Percentiles rank a stretch among this genome's conserved stretches.
These are phyloP conservation scores for Allantophomopsis cytisporea DNA, from an alignment of 2,329 filamentous ascomycete species.

Conservation along the genomic window DNA sequence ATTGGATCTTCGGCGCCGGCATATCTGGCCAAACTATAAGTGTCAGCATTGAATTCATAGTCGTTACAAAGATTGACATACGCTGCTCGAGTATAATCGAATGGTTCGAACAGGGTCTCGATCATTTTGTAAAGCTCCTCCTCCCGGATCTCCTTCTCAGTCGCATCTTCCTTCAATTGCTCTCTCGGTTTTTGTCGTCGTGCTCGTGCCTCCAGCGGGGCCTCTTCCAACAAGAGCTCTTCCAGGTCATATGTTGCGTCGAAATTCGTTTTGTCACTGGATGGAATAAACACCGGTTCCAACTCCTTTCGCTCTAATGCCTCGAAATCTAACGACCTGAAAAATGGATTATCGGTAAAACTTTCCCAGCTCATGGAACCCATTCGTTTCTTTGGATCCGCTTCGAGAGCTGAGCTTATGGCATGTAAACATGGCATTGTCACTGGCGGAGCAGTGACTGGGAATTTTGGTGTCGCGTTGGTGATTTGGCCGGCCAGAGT, in stretches of 20 bases:
- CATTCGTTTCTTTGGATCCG: conserved; percentile 67
- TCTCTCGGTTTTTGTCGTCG: conserved; percentile 89
- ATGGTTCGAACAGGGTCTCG: conserved; percentile 84
- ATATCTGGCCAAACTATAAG: conserved; percentile 14
- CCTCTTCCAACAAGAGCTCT: conserved; percentile 85
- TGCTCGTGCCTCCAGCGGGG: conserved; percentile 82
- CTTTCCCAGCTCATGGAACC: conserved; percentile 72
- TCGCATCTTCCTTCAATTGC: conserved; percentile 84
- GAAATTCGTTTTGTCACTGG: conserved; percentile 97
- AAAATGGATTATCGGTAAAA: conserved; percentile 83
- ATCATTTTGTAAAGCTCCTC: conserved; percentile 92
- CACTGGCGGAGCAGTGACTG: conserved; percentile 84
- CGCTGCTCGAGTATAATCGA: conserved; percentile 80
- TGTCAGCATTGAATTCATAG: conserved; percentile 1
- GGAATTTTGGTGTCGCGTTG: conserved; percentile 72
- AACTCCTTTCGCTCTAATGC: conserved; percentile 77
- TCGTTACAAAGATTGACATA: conserved; percentile 34
- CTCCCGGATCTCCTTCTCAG: conserved; percentile 85
- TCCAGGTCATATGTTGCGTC: conserved; percentile 97
- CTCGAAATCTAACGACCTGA: conserved; percentile 72
- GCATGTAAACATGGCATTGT: conserved; percentile 80
- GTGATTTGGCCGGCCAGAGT: conserved; percentile 69
- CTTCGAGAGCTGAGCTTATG: conserved; percentile 71
- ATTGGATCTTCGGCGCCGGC: conserved; percentile 17
- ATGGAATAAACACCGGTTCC: conserved; percentile 82